Base-by-base conservation (phyloP, 2,329 filamentous ascomycete species). In the Paraphoma chrysanthemicola region DNA sequence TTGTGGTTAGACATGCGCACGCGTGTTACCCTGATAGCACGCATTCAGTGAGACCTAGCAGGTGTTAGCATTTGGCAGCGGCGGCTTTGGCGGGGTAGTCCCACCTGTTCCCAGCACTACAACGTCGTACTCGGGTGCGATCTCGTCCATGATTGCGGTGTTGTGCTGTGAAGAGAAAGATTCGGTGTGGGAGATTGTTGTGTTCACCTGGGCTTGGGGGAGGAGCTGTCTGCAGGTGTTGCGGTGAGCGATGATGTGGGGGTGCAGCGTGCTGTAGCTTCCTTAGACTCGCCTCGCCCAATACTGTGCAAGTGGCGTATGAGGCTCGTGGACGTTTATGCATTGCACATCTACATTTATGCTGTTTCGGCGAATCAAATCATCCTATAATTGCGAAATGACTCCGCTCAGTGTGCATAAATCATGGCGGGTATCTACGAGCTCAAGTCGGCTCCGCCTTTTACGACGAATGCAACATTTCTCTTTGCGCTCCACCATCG, bases 101-200 rank as follows among this genome's bases (percentile, higher is more conserved):
- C 76, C 85, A 97, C 93, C 93, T 79, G 95, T 99, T 86, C 95
- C 95, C 78, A 99, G 88, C 78, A 99, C 95, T 78, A 99, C 88
- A 80, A 97, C 92, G 86, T 99, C 95, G 86, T 99, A 99, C 82
- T 97, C 93, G 77, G 92, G 91, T 69, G 93, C 92, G 77, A 99
- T 97, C 82, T 98, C 95, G 78, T 98, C 95, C 95, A 98, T 98
- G 81, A 62, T 86, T 80, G 54, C 54, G 12, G 44, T 45, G 50
- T 44, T 31, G 58, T 63, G 38, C 44, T 53, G 55, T 57, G 43
- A 23, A 36, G 9, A 36, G 44, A 57, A 52, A 56, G 60, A 59
- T 62, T 50, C 16, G 45, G 55, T 44, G 48, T 51, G 54, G 48
- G 44, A 60, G 62, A 62, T 63, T 63, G 62, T 63, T 62, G 57